phyloP scores from a whole-genome alignment of 495 filamentous ascomycete genomes.

The Daldinia decipiens region DNA sequence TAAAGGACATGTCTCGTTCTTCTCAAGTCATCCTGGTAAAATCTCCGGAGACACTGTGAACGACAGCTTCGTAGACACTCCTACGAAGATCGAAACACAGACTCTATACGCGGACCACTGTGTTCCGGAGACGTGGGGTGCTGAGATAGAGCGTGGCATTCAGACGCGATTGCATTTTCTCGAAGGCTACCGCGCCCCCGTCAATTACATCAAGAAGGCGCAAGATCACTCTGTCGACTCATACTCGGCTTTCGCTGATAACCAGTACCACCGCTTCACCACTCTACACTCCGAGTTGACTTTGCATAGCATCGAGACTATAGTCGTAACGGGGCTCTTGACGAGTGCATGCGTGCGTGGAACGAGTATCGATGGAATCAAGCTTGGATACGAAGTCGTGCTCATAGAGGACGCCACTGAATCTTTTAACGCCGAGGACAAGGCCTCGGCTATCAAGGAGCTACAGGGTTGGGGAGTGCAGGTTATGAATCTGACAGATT shows the following conservation, averaged over 20 bases:
- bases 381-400: constrained; percentile 47
- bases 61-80: constrained; percentile 39
- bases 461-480: constrained; percentile 46
- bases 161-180: constrained; percentile 40
- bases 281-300: constrained; percentile 44
- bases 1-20: constrained; percentile 44
- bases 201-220: constrained; percentile 51
- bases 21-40: constrained; percentile 35
- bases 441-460: constrained; percentile 41
- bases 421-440: constrained; percentile 29
- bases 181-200: constrained; percentile 43
- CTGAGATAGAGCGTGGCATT: constrained; percentile 44
- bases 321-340: constrained; percentile 44
- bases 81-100: constrained; percentile 44
- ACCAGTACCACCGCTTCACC: constrained; percentile 50
- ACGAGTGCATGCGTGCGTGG: constrained; percentile 49
- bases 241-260: constrained; percentile 49
- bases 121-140: constrained; percentile 46
- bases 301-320: constrained; percentile 44
- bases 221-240: constrained; percentile 48
- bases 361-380: constrained; percentile 47
- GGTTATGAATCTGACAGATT: constrained; percentile 42
- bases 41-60: constrained; percentile 33
- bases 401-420: constrained; percentile 48
- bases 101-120: constrained; percentile 46